Evolutionary conservation across 768 basidiomycete genomes (phyloP).

Genomic region (Trametes elegans): DNA sequence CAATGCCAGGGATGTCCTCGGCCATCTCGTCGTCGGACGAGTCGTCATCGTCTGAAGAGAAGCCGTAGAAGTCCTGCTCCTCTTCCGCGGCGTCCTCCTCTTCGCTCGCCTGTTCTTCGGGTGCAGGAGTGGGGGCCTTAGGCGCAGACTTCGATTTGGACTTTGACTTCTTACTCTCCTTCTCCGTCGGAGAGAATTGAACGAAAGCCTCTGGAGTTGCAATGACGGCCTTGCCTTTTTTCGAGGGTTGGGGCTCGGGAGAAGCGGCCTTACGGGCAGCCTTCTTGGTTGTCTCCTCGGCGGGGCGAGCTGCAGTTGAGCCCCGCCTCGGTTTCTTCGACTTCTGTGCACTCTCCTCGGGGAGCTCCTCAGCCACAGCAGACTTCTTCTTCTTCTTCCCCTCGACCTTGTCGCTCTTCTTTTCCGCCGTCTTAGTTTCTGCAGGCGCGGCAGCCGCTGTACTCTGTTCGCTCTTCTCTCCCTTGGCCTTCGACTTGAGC

Average conservation of each 20-base stretch:
- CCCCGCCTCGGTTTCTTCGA: slow-evolving; percentile 8
- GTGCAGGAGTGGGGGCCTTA: slow-evolving; percentile 4
- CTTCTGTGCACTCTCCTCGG: slow-evolving; percentile 3
- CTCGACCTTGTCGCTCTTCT: slow-evolving; percentile 4
- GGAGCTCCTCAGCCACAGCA: neutral
- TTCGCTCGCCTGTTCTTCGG: slow-evolving; percentile 9
- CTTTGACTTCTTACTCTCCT: slow-evolving; percentile 13
- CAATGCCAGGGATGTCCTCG: slow-evolving; percentile 53
- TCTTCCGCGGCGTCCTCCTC: slow-evolving; percentile 5
- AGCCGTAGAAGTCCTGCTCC: slow-evolving; percentile 61
- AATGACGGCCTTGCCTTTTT: slow-evolving; percentile 4
- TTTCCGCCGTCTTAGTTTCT: slow-evolving; percentile 17
- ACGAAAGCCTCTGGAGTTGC: neutral
- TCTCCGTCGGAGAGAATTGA: neutral
- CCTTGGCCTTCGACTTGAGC: neutral
- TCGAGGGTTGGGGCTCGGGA: neutral
- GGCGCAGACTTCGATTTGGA: slow-evolving; percentile 9
- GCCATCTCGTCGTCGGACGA: slow-evolving; percentile 78
- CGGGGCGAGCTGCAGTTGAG: neutral
- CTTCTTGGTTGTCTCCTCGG: neutral
- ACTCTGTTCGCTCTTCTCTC: slow-evolving; percentile 5
- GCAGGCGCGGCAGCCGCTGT: neutral
- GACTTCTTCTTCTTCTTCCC: slow-evolving; percentile 13
- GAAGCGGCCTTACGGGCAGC: neutral
- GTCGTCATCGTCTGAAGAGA: slow-evolving; percentile 70